A percentile compares a stretch with the other conserved stretches of the same genome.
phyloP scores from a whole-genome alignment of 192 early-diverging fungal species.

The Coemansia sp. region DNA sequence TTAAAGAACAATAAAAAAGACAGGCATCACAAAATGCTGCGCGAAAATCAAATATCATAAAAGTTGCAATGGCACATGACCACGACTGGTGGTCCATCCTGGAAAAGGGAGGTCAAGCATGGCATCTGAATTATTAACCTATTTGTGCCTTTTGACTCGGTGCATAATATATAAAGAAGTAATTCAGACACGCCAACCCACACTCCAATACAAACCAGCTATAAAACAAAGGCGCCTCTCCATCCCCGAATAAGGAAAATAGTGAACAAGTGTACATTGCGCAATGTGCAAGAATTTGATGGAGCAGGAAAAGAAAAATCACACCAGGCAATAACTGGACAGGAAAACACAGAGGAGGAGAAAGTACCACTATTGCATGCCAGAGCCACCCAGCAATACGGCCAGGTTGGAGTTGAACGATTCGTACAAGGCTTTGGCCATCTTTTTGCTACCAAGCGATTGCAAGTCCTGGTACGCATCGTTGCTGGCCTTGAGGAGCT shows the following conservation, averaged over 20 bases:
- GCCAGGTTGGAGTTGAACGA: constrained; percentile 51
- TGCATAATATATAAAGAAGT: neutral
- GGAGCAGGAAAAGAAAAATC: neutral
- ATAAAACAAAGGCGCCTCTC: neutral
- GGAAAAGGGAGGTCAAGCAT: neutral
- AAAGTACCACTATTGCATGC: constrained; percentile 8
- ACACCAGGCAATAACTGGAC: neutral
- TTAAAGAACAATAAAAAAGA: neutral
- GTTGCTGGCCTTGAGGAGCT: constrained; percentile 52
- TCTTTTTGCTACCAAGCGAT: constrained; percentile 44
- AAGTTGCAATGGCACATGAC: neutral
- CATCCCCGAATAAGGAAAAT: neutral
- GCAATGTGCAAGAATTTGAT: neutral
- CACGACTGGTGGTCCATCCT: too few relatives aligned
- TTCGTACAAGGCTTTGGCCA: constrained; percentile 45
- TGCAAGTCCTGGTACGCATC: constrained; percentile 52
- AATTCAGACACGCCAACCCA: neutral
- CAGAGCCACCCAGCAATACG: constrained; percentile 28
- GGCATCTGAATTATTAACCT: neutral
- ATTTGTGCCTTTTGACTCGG: neutral
- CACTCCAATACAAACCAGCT: too few relatives aligned
- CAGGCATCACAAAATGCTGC: neutral
- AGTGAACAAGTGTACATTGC: neutral
- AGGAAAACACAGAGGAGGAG: neutral
- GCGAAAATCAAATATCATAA: neutral